Base-by-base conservation (phyloP, 768 basidiomycete species). In the Lyophyllum atratum region DNA sequence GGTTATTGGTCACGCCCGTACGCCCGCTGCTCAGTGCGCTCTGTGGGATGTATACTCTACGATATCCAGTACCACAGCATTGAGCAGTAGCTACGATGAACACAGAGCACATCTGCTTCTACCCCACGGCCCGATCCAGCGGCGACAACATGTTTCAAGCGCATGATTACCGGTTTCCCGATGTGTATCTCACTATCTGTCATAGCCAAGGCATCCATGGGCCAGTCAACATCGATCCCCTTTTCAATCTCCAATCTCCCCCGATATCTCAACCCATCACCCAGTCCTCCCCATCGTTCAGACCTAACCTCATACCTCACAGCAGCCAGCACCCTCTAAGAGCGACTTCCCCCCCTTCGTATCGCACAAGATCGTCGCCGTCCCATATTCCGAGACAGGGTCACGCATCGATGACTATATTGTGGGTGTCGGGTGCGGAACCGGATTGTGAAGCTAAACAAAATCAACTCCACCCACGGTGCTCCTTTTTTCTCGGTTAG, bases 1-100 rank as follows among this genome's bases (percentile, higher is more conserved):
- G 52, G 52, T 53, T 44, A 28, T 44, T 44, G n/a, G 52, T 53
- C 52, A 53, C 52, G 26, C 46, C 25, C 25, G 6, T 14, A 12
- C 31, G 14, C 34, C 34, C n/a, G n/a, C n/a, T n/a, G n/a, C n/a
- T n/a, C n/a, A n/a, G n/a, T n/a, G n/a, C n/a, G n/a, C n/a, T n/a
- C n/a, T n/a, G n/a, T n/a, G n/a, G n/a, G n/a, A n/a, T n/a, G n/a
- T n/a, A 31, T 31, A 31, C 29, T 31, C 29, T 5, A 31, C 29
- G 29, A n/a, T n/a, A 31, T 11, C 29, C 6, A 31, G 11, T 31
- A 5, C 29, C 24, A 44, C 21, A 44, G 21, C 21, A 44, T 6
- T 21, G 22, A 6, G 4, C 42, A 22, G 21, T 11, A 22, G 6
- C 2, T 8, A 44, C 10, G 8, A 7, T 22, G 43, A 1, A 21